A percentile compares a stretch with the other conserved stretches of the same genome.
These are phyloP conservation scores for Stropharia rugosoannulata DNA, from an alignment of 768 basidiomycete species.

Conservation along the genomic window DNA sequence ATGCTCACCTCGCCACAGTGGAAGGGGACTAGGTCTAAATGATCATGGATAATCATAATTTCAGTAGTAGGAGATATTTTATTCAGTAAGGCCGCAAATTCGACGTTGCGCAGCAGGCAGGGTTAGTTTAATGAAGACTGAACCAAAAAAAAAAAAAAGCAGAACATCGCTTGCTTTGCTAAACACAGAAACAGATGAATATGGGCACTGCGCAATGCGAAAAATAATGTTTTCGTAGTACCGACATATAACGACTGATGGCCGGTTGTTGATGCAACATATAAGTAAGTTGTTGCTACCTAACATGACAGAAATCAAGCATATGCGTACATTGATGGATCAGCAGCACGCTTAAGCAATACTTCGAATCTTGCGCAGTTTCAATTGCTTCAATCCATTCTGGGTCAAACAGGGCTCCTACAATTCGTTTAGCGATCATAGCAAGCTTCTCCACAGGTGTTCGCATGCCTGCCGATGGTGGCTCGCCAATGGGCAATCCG, in stretches of 20 bases:
- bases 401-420: constrained; percentile 26
- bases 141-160: background rate
- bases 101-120: constrained; percentile 28
- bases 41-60: constrained; percentile 42
- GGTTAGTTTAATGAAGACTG: background rate
- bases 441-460: constrained; percentile 26
- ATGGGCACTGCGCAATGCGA: no score
- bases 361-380: constrained; percentile 22
- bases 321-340: constrained; percentile 15
- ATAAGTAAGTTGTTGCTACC: background rate
- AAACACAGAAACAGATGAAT: no score
- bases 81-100: constrained; percentile 26
- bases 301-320: background rate
- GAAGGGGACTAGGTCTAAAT: constrained; percentile 35
- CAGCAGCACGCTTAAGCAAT: constrained; percentile 20
- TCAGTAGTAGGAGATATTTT: constrained; percentile 29
- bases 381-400: constrained; percentile 24
- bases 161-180: no score
- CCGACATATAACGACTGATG: constrained; percentile 28
- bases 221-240: background rate
- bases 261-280: constrained; percentile 19
- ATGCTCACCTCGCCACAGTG: constrained; percentile 26
- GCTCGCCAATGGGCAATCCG: constrained; percentile 21
- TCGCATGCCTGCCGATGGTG: constrained; percentile 19
- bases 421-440: constrained; percentile 20